A percentile compares a stretch with the other conserved stretches of the same genome.
Conservation (phyloP, 2,329 filamentous ascomycete genomes). For the Westerdykella ornata region DNA sequence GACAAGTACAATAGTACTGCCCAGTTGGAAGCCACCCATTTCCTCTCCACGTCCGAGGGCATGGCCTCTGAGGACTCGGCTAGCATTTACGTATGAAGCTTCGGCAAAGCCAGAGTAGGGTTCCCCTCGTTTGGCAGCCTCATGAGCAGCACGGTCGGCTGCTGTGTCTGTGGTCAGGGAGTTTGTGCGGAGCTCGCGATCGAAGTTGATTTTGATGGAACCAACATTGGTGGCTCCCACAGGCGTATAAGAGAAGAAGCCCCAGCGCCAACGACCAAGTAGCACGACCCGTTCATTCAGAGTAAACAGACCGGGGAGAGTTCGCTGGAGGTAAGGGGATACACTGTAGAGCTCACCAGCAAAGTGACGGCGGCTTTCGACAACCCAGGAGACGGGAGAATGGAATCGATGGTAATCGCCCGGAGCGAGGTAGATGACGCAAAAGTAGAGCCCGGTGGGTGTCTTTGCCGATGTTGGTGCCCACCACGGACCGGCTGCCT, state of each 20-base stretch:
- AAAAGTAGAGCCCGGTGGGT: constrained; percentile 76
- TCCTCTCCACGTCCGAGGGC: constrained; percentile 83
- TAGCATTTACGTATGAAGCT: constrained; percentile 77
- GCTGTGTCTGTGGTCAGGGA: constrained; percentile 86
- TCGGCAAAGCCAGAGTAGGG: constrained; percentile 86
- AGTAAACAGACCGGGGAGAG: constrained; percentile 88
- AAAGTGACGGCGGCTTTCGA: constrained; percentile 90
- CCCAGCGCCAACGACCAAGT: constrained; percentile 89
- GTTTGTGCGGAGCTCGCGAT: constrained; percentile 88
- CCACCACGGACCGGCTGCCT: constrained; percentile 49
- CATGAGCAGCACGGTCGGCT: constrained; percentile 76
- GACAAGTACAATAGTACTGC: constrained; percentile 89
- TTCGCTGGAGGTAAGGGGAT: constrained; percentile 88
- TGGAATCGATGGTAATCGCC: constrained; percentile 99
- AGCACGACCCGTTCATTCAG: constrained; percentile 94
- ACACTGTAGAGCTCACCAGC: constrained; percentile 94
- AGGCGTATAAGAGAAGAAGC: constrained; percentile 93
- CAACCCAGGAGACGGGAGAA: constrained; percentile 90
- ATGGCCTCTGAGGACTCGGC: constrained; percentile 70
- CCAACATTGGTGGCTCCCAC: constrained; percentile 97
- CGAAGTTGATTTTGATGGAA: constrained; percentile 95
- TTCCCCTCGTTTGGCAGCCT: constrained; percentile 68
- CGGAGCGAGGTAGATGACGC: constrained; percentile 89
- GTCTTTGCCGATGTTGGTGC: constrained; percentile 35
- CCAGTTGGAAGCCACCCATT: constrained; percentile 96